A percentile compares a stretch with the other conserved stretches of the same genome.
Conservation (phyloP, 257 asterid species). For the Solanum neorickii region DNA sequence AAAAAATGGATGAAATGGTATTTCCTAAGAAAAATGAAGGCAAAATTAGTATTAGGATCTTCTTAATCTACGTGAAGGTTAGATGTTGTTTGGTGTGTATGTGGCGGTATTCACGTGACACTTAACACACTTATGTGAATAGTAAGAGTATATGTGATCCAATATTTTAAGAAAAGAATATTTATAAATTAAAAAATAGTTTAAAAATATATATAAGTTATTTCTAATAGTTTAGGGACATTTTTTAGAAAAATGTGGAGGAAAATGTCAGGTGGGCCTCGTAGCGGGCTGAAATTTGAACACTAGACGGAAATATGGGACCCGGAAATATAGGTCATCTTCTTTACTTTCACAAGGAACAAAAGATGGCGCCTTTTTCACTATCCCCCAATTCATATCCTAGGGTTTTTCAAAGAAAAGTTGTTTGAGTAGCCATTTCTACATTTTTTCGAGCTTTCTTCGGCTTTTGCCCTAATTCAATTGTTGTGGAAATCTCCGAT, state of each 20-base stretch:
- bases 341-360: background rate
- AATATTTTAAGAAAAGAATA: too few relatives aligned
- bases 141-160: rapidly evolving
- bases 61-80: too few relatives aligned
- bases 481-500: background rate
- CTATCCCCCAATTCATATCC: background rate
- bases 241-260: background rate
- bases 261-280: background rate
- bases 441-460: background rate
- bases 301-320: background rate
- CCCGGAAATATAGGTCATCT: background rate
- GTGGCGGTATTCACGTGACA: too few relatives aligned
- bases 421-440: background rate
- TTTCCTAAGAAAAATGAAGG: too few relatives aligned
- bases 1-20: too few relatives aligned
- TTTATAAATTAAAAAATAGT: too few relatives aligned
- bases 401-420: slow-evolving; percentile 33
- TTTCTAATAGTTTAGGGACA: too few relatives aligned
- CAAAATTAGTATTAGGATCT: too few relatives aligned
- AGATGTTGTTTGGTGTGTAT: too few relatives aligned
- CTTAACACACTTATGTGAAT: too few relatives aligned
- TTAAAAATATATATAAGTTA: rapidly evolving
- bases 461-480: background rate
- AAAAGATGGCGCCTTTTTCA: slow-evolving; percentile 38
- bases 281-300: background rate